A percentile compares a stretch with the other conserved stretches of the same genome.
phyloP scores from a whole-genome alignment of 2,329 filamentous ascomycete species.

The Emergomyces pasteurianus region DNA sequence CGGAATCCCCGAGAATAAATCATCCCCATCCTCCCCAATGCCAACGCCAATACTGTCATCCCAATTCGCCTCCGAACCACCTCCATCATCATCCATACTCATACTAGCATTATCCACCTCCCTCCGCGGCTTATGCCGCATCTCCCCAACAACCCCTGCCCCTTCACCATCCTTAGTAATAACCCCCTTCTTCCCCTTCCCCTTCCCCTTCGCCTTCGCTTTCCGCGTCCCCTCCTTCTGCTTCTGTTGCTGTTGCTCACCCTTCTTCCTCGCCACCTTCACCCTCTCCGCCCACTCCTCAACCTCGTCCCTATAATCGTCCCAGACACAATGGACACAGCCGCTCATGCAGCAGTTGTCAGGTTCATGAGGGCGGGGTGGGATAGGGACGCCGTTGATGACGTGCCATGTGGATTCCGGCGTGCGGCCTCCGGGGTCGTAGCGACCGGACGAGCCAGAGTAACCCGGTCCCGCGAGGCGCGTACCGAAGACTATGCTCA shows the following conservation, averaged over 20 bases:
- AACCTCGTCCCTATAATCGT: slow-evolving; percentile 78
- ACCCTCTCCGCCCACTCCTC: slow-evolving; percentile 69
- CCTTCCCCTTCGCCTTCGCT: too few relatives aligned
- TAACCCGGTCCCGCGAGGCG: slow-evolving; percentile 62
- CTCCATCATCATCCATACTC: slow-evolving; percentile 71
- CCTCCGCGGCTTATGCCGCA: slow-evolving; percentile 22
- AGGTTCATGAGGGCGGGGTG: slow-evolving; percentile 74
- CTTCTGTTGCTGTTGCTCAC: slow-evolving; percentile 19
- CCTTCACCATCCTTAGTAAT: not conserved
- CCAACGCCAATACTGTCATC: slow-evolving; percentile 14
- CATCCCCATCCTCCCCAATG: slow-evolving; percentile 38
- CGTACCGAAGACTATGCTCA: slow-evolving; percentile 69
- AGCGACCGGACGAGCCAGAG: slow-evolving; percentile 42
- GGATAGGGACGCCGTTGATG: slow-evolving; percentile 69
- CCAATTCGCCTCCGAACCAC: slow-evolving; percentile 62
- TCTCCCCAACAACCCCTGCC: slow-evolving; percentile 11
- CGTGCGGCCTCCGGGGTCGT: slow-evolving; percentile 42
- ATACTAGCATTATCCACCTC: slow-evolving; percentile 39
- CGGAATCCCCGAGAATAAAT: slow-evolving; percentile 68
- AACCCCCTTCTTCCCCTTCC: not conserved
- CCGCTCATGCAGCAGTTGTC: slow-evolving; percentile 99
- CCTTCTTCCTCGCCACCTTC: slow-evolving; percentile 45
- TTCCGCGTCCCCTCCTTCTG: slow-evolving; percentile 17
- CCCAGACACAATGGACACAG: slow-evolving; percentile 96
- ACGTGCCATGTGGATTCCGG: slow-evolving; percentile 44